phyloP scores from a whole-genome alignment of 2,329 filamentous ascomycete genomes.

The Pseudogymnoascus pannorum region DNA sequence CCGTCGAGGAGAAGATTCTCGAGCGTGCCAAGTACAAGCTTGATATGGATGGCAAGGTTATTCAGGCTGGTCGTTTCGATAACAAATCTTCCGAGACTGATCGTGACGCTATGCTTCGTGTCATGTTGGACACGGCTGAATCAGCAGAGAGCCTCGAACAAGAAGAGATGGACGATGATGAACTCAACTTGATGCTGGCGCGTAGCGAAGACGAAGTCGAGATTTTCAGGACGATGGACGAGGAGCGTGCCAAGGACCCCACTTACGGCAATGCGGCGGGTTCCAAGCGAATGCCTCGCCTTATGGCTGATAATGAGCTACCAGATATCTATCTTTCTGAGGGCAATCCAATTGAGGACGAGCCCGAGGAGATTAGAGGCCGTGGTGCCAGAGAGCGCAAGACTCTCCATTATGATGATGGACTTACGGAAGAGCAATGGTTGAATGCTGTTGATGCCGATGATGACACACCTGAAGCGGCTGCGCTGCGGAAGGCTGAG shows the following conservation, averaged over 20 bases:
- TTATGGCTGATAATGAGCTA: conserved; percentile 81
- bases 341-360: conserved; percentile 71
- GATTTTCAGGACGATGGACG: conserved; percentile 77
- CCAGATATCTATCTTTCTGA: conserved; percentile 92
- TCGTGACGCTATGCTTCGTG: conserved; percentile 91
- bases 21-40: conserved; percentile 96
- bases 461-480: conserved; percentile 88
- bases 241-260: conserved; percentile 58
- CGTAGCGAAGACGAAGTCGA: conserved; percentile 73
- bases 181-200: conserved; percentile 89
- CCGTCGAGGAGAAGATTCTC: conserved; percentile 96
- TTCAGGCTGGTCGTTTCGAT: conserved; percentile 97
- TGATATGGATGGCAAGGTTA: conserved; percentile 99
- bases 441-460: conserved; percentile 95
- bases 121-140: conserved; percentile 79
- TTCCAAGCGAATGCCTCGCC: conserved; percentile 61
- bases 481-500: conserved; percentile 82
- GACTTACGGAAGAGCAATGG: conserved; percentile 98
- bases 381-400: conserved; percentile 93
- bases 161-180: conserved; percentile 98
- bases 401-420: conserved; percentile 91
- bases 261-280: conserved; percentile 62
- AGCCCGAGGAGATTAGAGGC: conserved; percentile 69
- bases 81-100: conserved; percentile 99
- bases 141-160: conserved; percentile 64